These are phyloP conservation scores for Catharanthus roseus DNA, from an alignment of 257 asterid genomes.

Conservation along the genomic window DNA sequence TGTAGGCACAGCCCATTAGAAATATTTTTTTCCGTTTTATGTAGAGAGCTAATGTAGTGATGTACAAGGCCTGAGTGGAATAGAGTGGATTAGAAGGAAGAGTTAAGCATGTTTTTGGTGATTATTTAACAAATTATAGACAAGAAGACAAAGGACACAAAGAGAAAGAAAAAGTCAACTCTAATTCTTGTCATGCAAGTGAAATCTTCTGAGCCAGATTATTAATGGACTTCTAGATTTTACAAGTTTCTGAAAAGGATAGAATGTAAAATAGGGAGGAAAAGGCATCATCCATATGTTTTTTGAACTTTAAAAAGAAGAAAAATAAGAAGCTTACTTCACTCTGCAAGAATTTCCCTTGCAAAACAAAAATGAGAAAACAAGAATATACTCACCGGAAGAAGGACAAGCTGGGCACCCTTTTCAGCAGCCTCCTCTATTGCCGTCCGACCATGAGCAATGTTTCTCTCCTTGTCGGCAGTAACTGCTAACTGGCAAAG, in stretches of 20 bases:
- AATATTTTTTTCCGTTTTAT: background rate
- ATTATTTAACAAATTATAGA: background rate
- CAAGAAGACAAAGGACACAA: background rate
- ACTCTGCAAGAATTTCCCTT: background rate
- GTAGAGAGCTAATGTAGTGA: background rate
- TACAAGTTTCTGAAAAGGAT: background rate
- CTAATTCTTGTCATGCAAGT: background rate
- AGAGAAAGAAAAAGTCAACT: background rate
- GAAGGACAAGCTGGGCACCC: constrained; percentile 77
- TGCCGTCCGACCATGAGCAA: constrained; percentile 56
- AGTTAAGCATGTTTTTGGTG: too few species aligned
- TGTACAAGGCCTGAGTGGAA: background rate
- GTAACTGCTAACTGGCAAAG: constrained; percentile 78
- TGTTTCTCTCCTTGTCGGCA: constrained; percentile 57
- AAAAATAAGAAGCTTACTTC: background rate
- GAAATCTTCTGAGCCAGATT: background rate
- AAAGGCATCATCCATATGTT: background rate
- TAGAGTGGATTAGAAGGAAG: too few species aligned
- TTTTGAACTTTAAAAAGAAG: background rate
- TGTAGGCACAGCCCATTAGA: too few species aligned
- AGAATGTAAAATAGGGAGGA: background rate
- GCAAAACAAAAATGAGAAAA: background rate
- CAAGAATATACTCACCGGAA: constrained; percentile 46
- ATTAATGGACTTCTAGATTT: background rate
- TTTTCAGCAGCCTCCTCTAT: constrained; percentile 57